Base-by-base conservation (phyloP, 305 asterid species). In the Fraxinus latifolia region DNA sequence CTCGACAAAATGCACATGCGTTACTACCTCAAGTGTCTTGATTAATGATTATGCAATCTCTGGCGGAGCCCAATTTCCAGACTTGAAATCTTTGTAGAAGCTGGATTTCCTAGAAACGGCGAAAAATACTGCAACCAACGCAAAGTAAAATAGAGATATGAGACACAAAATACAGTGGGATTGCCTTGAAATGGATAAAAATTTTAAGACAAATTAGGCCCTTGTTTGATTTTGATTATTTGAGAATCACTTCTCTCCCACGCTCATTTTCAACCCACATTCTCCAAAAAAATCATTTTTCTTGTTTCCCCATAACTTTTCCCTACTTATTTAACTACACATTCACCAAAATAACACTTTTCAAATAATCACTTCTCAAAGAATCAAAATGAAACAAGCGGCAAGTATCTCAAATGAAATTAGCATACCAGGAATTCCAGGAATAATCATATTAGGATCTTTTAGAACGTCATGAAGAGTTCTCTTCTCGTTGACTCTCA, bases 371-470 rank as follows among this genome's bases (percentile, higher is more conserved):
- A 47, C 58, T 47, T 47, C 58, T 15, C 58, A 44, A 12, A 47
- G 58, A 47, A 47, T 47, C 60, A 47, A 15, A 47, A 47, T 47
- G 19, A 47, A 47, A 47, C 60, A 47, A 14, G 21, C 60, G 1
- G 21, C 21, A 47, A 60, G 11, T 23, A n/a, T 82, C 58, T 53
- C 55, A n/a, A 33, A 53, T 15, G 2, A 80, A 39, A 74, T 17
- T 82, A 55, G 85, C 91, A 70, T 80, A 96, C 99, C 98, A 86
- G 99, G 98, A 84, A 94, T 89, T 83, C 96, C 98, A 7, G 97
- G 90, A 73, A 96, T 87, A 60, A 93, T 32, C 34, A 85, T 12
- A 82, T 91, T 89, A 2, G 91, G 91, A 73, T 84, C 93, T 84
- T 85, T 90, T 82, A 96, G 85, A 76, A 93, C 88, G 75, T 92